Evolutionary conservation across 169 alveolate genomes (phyloP).

Genomic region (Perkinsus marinus): DNA sequence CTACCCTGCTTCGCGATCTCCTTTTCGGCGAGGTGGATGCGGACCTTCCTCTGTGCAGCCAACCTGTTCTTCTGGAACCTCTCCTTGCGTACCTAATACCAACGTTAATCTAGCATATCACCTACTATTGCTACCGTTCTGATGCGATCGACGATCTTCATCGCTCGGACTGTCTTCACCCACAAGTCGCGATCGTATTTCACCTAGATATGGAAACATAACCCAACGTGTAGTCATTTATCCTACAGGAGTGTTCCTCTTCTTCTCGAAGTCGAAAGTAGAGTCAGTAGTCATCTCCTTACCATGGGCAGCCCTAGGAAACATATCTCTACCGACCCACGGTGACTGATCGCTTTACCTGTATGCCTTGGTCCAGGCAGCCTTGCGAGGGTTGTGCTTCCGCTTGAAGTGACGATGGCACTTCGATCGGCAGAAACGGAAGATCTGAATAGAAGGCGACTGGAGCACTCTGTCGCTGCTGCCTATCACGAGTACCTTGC

Average conservation of each 20-base stretch:
- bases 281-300: conserved; percentile 90
- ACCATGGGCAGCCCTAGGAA: conserved; percentile 27
- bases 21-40: neutral
- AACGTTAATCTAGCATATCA: conserved; percentile 44
- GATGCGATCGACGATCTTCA: conserved; percentile 81
- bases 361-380: conserved; percentile 97
- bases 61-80: neutral
- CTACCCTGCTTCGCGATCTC: neutral
- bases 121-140: conserved; percentile 55
- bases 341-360: conserved; percentile 24
- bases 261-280: conserved; percentile 88
- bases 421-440: conserved; percentile 94
- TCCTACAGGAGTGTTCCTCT: conserved; percentile 75
- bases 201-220: conserved; percentile 5
- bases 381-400: conserved; percentile 93
- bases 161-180: conserved; percentile 87
- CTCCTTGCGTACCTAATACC: neutral
- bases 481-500: conserved; percentile 45
- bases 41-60: neutral
- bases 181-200: conserved; percentile 85
- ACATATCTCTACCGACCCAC: neutral
- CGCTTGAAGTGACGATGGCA: conserved; percentile 96
- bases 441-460: conserved; percentile 12
- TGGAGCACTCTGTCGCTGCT: neutral
- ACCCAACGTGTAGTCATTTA: neutral